Conservation (phyloP, 2,329 filamentous ascomycete genomes). For the Xylariaceae sp. region DNA sequence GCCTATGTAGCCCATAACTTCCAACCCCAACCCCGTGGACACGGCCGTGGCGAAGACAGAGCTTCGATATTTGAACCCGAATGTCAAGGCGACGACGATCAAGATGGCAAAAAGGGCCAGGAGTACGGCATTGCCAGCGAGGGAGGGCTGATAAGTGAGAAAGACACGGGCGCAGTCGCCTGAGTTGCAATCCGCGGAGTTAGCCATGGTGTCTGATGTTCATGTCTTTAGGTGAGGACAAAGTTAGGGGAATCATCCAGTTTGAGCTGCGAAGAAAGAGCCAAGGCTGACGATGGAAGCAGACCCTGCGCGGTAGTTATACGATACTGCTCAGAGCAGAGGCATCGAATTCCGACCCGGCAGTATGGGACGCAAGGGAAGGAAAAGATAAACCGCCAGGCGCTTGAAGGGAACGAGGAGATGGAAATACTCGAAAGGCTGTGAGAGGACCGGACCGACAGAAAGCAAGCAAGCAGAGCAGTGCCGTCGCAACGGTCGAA, state of each 20-base stretch:
- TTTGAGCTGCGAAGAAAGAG: too few species aligned
- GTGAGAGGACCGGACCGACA: slow-evolving; percentile 1
- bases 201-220: slow-evolving; percentile 17
- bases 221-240: slow-evolving; percentile 6
- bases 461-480: slow-evolving; percentile 1
- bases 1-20: slow-evolving; percentile 43
- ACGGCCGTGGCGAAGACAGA: slow-evolving; percentile 37
- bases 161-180: slow-evolving; percentile 23
- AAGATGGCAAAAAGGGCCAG: slow-evolving; percentile 36
- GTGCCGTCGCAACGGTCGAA: not conserved
- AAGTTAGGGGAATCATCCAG: too few species aligned
- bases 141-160: slow-evolving; percentile 31
- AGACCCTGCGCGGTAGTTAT: slow-evolving; percentile 6
- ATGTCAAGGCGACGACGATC: slow-evolving; percentile 32
- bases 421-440: slow-evolving; percentile 5
- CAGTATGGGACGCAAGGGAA: not conserved
- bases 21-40: slow-evolving; percentile 36
- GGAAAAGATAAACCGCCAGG: slow-evolving; percentile 2
- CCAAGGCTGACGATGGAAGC: not conserved
- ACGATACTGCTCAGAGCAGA: not conserved
- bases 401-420: slow-evolving; percentile 4
- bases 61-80: slow-evolving; percentile 36
- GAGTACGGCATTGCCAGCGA: slow-evolving; percentile 37
- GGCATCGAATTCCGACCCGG: too few species aligned
- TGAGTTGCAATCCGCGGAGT: slow-evolving; percentile 13